phyloP scores from a whole-genome alignment of 495 filamentous ascomycete species.

The Hapsidospora chrysogenum region DNA sequence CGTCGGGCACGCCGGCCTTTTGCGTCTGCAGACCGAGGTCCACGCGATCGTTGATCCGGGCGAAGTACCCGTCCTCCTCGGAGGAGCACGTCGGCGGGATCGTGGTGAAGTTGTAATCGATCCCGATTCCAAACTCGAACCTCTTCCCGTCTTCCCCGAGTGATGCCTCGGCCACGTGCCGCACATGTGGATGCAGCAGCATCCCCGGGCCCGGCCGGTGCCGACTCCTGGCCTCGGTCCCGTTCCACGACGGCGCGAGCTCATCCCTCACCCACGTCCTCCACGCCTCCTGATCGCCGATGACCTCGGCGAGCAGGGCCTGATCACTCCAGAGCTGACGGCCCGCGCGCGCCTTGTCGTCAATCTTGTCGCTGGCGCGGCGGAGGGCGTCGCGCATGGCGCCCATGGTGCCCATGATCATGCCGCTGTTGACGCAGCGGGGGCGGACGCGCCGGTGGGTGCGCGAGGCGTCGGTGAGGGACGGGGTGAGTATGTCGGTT shows the following conservation, averaged over 20 bases:
- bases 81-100: conserved; percentile 3
- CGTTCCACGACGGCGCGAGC: not conserved
- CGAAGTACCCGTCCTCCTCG: conserved; percentile 2
- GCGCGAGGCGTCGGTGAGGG: not conserved
- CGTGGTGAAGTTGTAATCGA: conserved; percentile 2
- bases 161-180: not conserved
- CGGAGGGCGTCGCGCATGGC: not conserved
- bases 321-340: conserved; percentile 3
- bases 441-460: not conserved
- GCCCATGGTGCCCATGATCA: conserved; percentile 3
- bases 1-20: conserved; percentile 2
- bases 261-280: conserved; percentile 1
- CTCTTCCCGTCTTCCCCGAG: not conserved
- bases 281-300: conserved; percentile 2
- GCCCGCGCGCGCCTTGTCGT: not conserved
- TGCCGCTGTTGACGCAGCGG: conserved; percentile 3
- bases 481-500: not conserved
- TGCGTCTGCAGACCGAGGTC: not conserved
- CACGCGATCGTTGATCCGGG: not conserved
- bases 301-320: conserved; percentile 1
- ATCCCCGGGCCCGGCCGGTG: too few relatives aligned
- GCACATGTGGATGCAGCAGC: not conserved
- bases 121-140: conserved; percentile 2
- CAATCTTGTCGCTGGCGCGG: conserved; percentile 1
- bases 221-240: not conserved